Evolutionary conservation across 257 asterid species (phyloP), one percentile per base, ranked within the genome.

Genomic region (Lavandula angustifolia): DNA sequence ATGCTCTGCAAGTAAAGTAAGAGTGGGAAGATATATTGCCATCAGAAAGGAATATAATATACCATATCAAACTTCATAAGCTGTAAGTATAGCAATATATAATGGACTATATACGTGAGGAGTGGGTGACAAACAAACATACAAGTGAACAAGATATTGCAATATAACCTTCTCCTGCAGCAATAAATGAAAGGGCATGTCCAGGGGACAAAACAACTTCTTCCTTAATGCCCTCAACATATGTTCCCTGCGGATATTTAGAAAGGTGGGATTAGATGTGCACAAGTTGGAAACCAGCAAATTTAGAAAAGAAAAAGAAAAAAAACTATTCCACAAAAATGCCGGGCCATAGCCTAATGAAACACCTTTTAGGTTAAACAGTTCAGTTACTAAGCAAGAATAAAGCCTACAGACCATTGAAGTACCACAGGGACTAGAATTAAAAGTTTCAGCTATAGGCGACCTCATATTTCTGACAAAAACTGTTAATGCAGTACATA

Each of bases 171-270:
- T 86, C 95, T 67, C 94, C 95, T 33, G 92, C 89, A 74, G 94
- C 95, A 73, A 90, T 90, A 72, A 87, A 90, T 12, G 97, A 87
- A 63, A 90, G 97, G 54, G 81, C 94, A 72, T 90, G 95, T 43
- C 96, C 96, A 54, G 96, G 94, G 64, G 96, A 89, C 79, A 89
- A 76, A 67, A 89, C 95, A 51, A 89, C 94, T 70, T 89, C 98
- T 80, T 91, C 98, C 82, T 91, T 91, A 63, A 91, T 85, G 63
- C 98, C 98, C 77, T 91, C 98, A 60, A 91, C 96, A 51, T 91
- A 91, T 54, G 98, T 91, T 62, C 98, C 98, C 98, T 91, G 80
- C 3, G 35, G 68, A 65, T 56, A 73, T 67, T 61, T 41, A 41
- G 53, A 47, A 73, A 68, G 60, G 41, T 37, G 50, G 60, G 49